Percentiles rank a stretch among this genome's conserved stretches.
Conservation (phyloP, 805 yeast species). For the Candida ovalis region DNA sequence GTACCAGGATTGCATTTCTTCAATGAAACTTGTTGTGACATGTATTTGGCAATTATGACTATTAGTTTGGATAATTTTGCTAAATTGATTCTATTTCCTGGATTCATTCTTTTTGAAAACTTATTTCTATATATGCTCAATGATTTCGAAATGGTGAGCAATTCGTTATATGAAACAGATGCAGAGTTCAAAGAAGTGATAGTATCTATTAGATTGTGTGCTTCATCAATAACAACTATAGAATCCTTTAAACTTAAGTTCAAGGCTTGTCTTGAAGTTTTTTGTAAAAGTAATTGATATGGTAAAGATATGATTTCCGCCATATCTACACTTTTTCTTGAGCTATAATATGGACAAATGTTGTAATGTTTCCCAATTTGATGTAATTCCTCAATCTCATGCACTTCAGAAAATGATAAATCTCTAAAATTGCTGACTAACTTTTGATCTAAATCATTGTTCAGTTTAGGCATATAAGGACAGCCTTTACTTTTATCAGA, state of each 20-base stretch:
- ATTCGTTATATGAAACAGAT: conserved; percentile 46
- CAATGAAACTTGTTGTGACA: conserved; percentile 29
- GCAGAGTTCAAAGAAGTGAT: conserved; percentile 67
- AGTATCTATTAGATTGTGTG: conserved; percentile 82
- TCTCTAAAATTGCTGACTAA: conserved; percentile 47
- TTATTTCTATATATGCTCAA: conserved; percentile 52
- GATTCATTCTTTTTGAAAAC: conserved; percentile 61
- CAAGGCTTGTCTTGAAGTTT: conserved; percentile 54
- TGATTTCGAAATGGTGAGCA: conserved; percentile 42
- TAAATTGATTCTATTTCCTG: conserved; percentile 68
- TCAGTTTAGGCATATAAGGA: conserved; percentile 35
- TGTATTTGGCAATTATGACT: conserved; percentile 46
- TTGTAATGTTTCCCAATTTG: conserved; percentile 50
- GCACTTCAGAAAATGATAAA: conserved; percentile 48
- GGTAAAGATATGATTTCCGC: conserved; percentile 84
- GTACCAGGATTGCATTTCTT: conserved; percentile 46
- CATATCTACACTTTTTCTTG: conserved; percentile 49
- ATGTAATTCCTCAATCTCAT: conserved; percentile 78
- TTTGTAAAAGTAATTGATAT: conserved; percentile 70
- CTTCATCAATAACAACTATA: conserved; percentile 84
- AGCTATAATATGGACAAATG: conserved; percentile 81
- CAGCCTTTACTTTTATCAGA: conserved; percentile 31
- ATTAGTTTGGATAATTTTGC: conserved; percentile 59
- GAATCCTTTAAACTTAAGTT: conserved; percentile 58
- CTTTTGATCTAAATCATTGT: conserved; percentile 30